Percentiles rank a stretch among this genome's conserved stretches.
These are phyloP conservation scores for Didymella sp. DNA, from an alignment of 2,329 filamentous ascomycete species.

Conservation along the genomic window DNA sequence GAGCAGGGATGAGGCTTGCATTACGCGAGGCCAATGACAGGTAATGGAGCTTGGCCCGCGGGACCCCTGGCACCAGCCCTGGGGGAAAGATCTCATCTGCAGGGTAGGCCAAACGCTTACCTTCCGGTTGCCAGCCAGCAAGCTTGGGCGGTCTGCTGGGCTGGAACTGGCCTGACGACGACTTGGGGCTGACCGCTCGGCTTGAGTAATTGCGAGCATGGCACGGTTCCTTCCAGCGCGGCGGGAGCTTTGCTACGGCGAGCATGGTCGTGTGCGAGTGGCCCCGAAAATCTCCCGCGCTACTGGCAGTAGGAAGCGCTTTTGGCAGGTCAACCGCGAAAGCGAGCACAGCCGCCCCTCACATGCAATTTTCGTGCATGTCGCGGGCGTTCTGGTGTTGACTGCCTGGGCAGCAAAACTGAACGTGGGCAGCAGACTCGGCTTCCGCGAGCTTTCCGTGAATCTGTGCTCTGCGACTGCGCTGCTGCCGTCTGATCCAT, in stretches of 20 bases:
- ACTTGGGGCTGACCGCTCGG: conserved; percentile 29
- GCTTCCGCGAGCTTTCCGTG: neutral
- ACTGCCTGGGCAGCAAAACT: conserved; percentile 15
- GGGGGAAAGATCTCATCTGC: conserved; percentile 36
- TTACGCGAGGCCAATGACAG: conserved; percentile 31
- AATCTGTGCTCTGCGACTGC: neutral
- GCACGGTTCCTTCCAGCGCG: conserved; percentile 34
- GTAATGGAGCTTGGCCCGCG: conserved; percentile 31
- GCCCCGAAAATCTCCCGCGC: conserved; percentile 38
- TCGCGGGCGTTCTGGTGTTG: neutral
- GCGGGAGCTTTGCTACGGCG: conserved; percentile 34
- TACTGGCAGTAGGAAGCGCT: conserved; percentile 6
- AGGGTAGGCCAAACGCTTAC: conserved; percentile 38
- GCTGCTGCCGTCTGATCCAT: neutral
- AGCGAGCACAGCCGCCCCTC: conserved; percentile 7
- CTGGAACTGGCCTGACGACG: conserved; percentile 33
- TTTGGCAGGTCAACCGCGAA: conserved; percentile 32
- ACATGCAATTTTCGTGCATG: conserved; percentile 5
- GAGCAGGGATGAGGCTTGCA: conserved; percentile 32
- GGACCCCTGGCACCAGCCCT: conserved; percentile 34
- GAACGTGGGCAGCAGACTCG: neutral
- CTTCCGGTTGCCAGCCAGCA: conserved; percentile 34
- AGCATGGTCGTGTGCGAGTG: conserved; percentile 14
- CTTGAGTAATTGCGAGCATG: conserved; percentile 35
- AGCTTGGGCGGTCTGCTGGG: conserved; percentile 37